Conservation (phyloP, 106 monocot species). For the Acorus gramineus region DNA sequence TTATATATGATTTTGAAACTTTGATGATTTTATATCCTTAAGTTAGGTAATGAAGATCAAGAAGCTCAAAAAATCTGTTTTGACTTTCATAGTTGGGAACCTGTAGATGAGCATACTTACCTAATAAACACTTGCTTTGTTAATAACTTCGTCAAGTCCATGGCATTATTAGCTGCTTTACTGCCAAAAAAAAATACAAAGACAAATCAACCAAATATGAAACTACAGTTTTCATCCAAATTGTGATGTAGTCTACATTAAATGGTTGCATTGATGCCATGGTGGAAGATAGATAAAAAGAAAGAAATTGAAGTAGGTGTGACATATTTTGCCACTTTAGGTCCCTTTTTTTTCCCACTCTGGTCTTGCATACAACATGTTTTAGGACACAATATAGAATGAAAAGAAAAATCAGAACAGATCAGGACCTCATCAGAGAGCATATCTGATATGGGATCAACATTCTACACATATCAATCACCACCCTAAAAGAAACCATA, state of each 20-base stretch:
- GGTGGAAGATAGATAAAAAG: not conserved
- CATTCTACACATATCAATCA: too few species aligned
- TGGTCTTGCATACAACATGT: slow-evolving; percentile 54
- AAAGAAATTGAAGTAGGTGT: slow-evolving; percentile 28
- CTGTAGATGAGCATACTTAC: slow-evolving; percentile 3
- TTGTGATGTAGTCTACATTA: too few species aligned
- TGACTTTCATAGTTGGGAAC: too few species aligned
- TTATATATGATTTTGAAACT: too few species aligned
- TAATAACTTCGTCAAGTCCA: slow-evolving; percentile 63
- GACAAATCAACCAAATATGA: not conserved
- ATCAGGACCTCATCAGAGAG: too few species aligned
- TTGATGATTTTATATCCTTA: too few species aligned
- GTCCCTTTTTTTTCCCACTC: slow-evolving; percentile 58
- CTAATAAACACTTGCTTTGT: slow-evolving; percentile 70
- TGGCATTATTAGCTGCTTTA: slow-evolving; percentile 46
- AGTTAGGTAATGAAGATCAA: too few species aligned
- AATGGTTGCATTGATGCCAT: not conserved
- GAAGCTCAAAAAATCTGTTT: too few species aligned
- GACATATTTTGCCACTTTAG: slow-evolving; percentile 41
- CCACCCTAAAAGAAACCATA: too few species aligned
- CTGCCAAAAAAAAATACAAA: slow-evolving; percentile 23
- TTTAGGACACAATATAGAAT: slow-evolving; percentile 51
- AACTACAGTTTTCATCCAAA: not conserved
- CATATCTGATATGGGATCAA: too few species aligned
- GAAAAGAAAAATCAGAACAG: too few species aligned